phyloP scores from a whole-genome alignment of 306 rosid species.

The Phaseolus lunatus region DNA sequence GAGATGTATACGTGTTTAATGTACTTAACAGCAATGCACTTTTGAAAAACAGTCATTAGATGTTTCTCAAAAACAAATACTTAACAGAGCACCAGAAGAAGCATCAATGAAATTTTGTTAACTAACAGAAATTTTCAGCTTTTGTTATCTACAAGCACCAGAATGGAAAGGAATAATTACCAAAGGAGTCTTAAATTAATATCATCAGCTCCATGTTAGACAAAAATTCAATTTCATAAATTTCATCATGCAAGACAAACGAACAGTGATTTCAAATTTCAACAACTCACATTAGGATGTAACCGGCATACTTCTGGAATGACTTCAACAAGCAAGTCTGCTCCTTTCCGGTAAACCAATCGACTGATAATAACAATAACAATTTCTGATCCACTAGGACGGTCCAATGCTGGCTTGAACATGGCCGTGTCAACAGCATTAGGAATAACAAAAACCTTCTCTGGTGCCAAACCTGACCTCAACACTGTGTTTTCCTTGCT shows the following conservation, averaged over 20 bases:
- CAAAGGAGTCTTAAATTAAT: not conserved
- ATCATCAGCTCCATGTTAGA: not conserved
- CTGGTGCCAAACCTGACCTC: slow-evolving; percentile 84
- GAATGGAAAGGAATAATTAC: not conserved
- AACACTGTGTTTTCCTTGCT: slow-evolving; percentile 91
- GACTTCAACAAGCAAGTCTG: slow-evolving; percentile 87
- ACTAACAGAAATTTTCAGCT: not conserved
- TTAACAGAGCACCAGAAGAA: not conserved
- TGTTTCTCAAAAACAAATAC: slow-evolving; percentile 12
- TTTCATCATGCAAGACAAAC: not conserved
- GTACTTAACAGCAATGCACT: not conserved
- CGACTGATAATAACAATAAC: slow-evolving; percentile 81
- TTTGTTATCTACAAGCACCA: slow-evolving; percentile 11
- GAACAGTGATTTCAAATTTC: slow-evolving; percentile 7
- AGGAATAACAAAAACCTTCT: slow-evolving; percentile 82
- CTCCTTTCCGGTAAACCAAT: slow-evolving; percentile 85
- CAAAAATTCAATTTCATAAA: slow-evolving; percentile 12
- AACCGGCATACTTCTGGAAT: slow-evolving; percentile 81
- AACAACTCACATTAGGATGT: slow-evolving; percentile 66
- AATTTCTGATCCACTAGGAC: slow-evolving; percentile 59
- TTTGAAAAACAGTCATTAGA: not conserved
- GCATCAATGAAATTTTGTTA: slow-evolving; percentile 4
- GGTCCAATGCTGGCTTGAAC: slow-evolving; percentile 79
- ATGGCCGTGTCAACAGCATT: slow-evolving; percentile 90
- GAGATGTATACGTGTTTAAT: not conserved